Evolutionary conservation across 164 flowering plant species (phyloP).

Genomic region (Annona squamosa): DNA sequence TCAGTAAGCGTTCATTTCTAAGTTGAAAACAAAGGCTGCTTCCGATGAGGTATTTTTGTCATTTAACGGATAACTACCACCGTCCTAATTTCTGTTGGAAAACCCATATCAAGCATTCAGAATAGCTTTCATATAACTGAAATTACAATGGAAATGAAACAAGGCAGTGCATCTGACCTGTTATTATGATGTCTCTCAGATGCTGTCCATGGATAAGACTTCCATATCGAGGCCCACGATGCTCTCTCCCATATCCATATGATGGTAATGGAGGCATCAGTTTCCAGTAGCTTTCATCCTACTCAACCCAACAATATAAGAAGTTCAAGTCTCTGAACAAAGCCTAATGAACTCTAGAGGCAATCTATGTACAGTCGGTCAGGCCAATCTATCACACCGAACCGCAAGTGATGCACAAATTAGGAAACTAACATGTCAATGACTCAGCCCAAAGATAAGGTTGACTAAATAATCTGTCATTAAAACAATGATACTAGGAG

Average conservation of each 20-base stretch:
- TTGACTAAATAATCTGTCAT: background rate
- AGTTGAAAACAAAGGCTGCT: no score
- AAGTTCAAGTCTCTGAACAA: background rate
- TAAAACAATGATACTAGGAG: no score
- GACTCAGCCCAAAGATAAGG: background rate
- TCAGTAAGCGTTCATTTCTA: no score
- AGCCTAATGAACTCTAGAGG: background rate
- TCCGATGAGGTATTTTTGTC: no score
- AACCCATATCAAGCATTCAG: background rate
- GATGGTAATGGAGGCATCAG: conserved; percentile 96
- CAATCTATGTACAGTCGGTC: background rate
- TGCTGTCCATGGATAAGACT: conserved; percentile 97
- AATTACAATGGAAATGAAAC: background rate
- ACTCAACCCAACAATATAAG: conserved; percentile 10
- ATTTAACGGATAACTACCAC: no score
- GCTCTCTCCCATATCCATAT: conserved; percentile 98
- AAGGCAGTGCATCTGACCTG: conserved; percentile 47
- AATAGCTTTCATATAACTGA: background rate
- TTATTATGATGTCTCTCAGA: conserved; percentile 89
- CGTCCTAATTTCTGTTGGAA: no score
- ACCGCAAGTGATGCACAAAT: background rate
- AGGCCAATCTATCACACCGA: background rate
- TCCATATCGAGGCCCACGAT: conserved; percentile 90
- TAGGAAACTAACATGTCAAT: background rate
- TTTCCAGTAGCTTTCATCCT: conserved; percentile 92